These are phyloP conservation scores for Barnettozyma siamensis DNA, from an alignment of 805 yeast genomes.

Conservation along the genomic window DNA sequence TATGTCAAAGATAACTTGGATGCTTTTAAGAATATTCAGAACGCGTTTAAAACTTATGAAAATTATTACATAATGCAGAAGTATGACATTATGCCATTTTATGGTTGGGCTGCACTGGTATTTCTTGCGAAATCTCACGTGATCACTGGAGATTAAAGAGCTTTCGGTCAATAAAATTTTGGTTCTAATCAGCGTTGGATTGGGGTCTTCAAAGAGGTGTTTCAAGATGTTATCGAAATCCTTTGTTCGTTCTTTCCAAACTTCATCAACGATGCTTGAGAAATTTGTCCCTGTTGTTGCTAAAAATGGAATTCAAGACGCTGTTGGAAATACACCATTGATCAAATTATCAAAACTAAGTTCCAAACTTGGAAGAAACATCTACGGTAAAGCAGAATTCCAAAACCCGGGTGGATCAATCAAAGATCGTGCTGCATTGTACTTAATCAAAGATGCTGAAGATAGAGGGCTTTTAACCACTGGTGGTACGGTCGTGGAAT, in stretches of 20 bases:
- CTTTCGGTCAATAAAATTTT: too few relatives aligned
- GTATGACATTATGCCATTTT: too few relatives aligned
- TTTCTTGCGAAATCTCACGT: conserved; percentile 9
- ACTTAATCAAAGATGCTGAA: conserved; percentile 75
- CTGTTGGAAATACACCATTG: conserved; percentile 92
- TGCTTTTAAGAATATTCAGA: too few relatives aligned
- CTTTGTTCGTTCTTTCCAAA: conserved; percentile 9
- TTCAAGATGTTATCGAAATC: conserved; percentile 12
- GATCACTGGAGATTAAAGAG: not conserved
- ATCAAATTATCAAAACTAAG: conserved; percentile 54
- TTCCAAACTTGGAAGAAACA: conserved; percentile 57
- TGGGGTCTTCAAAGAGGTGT: too few relatives aligned
- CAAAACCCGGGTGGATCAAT: conserved; percentile 94
- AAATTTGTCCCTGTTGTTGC: conserved; percentile 50
- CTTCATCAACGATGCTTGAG: conserved; percentile 3
- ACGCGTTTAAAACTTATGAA: too few relatives aligned
- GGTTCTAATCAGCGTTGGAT: too few relatives aligned
- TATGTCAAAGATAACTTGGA: too few relatives aligned
- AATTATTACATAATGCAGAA: not conserved
- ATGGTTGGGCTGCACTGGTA: not conserved
- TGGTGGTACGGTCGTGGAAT: conserved; percentile 88
- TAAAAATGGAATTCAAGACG: conserved; percentile 65
- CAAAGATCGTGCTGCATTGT: conserved; percentile 85
- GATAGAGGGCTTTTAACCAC: conserved; percentile 52
- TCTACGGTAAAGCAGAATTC: conserved; percentile 87